Evolutionary conservation across 176 grass and related monocot species (phyloP).

Genomic region (Tillandsia fasciculata): DNA sequence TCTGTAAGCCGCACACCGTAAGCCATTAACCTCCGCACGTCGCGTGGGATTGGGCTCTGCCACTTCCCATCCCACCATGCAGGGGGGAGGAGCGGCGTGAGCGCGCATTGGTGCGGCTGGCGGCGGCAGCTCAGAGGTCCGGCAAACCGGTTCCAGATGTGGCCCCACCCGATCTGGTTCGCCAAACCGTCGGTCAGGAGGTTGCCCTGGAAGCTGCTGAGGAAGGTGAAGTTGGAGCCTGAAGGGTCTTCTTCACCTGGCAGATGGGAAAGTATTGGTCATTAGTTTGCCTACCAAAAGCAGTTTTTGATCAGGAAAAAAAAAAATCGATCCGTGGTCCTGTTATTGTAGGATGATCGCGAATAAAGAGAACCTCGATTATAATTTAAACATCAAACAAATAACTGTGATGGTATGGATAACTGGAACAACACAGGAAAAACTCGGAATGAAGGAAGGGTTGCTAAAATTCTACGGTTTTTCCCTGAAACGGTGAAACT

Average conservation of each 20-base stretch:
- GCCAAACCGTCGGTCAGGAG: slow-evolving; percentile 43
- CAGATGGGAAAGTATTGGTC: not conserved
- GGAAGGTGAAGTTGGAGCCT: slow-evolving; percentile 54
- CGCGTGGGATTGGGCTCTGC: slow-evolving; percentile 56
- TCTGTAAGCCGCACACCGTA: slow-evolving; percentile 40
- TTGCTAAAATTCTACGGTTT: too few relatives aligned
- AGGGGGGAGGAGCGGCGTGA: slow-evolving; percentile 57
- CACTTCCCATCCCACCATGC: slow-evolving; percentile 73
- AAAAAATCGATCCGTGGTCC: too few relatives aligned
- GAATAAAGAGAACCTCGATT: too few relatives aligned
- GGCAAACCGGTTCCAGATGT: slow-evolving; percentile 77
- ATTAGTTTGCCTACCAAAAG: not conserved
- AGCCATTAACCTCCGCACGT: slow-evolving; percentile 35
- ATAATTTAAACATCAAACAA: too few relatives aligned
- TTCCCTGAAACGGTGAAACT: too few relatives aligned
- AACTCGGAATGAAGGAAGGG: too few relatives aligned
- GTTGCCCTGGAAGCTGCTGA: slow-evolving; percentile 77
- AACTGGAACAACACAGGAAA: too few relatives aligned
- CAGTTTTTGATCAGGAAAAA: too few relatives aligned
- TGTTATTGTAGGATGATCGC: too few relatives aligned
- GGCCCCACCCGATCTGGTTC: slow-evolving; percentile 75
- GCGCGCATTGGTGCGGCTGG: slow-evolving; percentile 59
- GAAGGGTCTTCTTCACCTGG: slow-evolving; percentile 29
- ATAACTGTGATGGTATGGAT: too few relatives aligned
- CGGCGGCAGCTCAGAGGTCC: slow-evolving; percentile 47